Evolutionary conservation across 371 early-diverging fungal species (phyloP).

Genomic region (Mortierella polycephala): DNA sequence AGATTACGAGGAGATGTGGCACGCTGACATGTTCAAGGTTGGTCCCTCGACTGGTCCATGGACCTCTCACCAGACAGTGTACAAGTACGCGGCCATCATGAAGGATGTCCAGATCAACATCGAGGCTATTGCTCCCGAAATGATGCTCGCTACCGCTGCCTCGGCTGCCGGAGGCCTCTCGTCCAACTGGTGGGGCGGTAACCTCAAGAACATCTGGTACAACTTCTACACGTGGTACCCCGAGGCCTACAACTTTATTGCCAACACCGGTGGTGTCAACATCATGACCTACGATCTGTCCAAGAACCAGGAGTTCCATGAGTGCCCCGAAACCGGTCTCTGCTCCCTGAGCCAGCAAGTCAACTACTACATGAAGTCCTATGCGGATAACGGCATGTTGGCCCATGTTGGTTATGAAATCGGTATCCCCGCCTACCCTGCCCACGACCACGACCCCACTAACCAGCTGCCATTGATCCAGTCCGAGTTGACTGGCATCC

Average conservation of each 20-base stretch:
- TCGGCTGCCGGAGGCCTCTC: conserved; percentile 54
- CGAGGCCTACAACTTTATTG: conserved; percentile 42
- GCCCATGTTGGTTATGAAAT: conserved; percentile 54
- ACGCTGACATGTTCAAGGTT: conserved; percentile 41
- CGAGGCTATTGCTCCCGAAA: conserved; percentile 26
- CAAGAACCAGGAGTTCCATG: conserved; percentile 44
- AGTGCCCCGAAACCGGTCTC: conserved; percentile 53
- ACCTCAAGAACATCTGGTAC: conserved; percentile 57
- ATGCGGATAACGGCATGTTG: conserved; percentile 40
- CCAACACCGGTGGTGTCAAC: conserved; percentile 53
- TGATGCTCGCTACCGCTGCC: conserved; percentile 42
- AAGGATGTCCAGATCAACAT: conserved; percentile 49
- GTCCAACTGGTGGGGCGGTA: conserved; percentile 54
- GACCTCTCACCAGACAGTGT: conserved; percentile 47
- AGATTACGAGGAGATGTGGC: conserved; percentile 57
- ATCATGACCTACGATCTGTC: conserved; percentile 55
- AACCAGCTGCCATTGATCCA: conserved; percentile 52
- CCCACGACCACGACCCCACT: conserved; percentile 41
- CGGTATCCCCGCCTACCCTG: conserved; percentile 55
- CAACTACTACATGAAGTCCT: conserved; percentile 54
- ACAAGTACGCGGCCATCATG: conserved; percentile 55
- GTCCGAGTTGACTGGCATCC: conserved; percentile 41
- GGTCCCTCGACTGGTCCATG: conserved; percentile 48
- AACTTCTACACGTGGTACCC: conserved; percentile 40
- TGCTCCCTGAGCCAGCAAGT: conserved; percentile 51